A percentile compares a stretch with the other conserved stretches of the same genome.
Conservation (phyloP, 306 rosid genomes). For the Gleditsia sinensis region DNA sequence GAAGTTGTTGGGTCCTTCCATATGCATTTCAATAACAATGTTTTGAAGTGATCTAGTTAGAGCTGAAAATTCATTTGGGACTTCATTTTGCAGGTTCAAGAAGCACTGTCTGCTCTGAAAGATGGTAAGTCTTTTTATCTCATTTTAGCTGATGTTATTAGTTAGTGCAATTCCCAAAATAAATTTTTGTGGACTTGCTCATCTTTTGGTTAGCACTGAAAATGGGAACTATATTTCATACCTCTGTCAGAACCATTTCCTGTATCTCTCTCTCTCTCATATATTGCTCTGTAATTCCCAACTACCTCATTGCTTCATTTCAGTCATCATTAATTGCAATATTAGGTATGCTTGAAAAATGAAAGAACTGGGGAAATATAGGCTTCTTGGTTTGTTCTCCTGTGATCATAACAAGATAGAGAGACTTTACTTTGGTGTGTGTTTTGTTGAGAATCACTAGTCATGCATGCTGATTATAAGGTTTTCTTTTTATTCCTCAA, state of each 20-base stretch:
- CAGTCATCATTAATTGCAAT: conserved; percentile 3
- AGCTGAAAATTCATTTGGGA: conserved; percentile 27
- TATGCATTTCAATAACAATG: conserved; percentile 2
- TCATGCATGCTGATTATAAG: neutral
- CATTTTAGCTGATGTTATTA: conserved; percentile 10
- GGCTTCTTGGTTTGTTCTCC: conserved; percentile 19
- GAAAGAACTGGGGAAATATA: conserved; percentile 1
- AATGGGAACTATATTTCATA: neutral
- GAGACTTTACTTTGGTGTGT: neutral
- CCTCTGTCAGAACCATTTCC: neutral
- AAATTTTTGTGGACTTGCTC: conserved; percentile 17
- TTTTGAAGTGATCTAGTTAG: conserved; percentile 12
- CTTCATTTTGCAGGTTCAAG: conserved; percentile 58
- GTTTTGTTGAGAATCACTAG: conserved; percentile 28
- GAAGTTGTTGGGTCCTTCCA: conserved; percentile 21
- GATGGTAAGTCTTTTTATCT: conserved; percentile 59
- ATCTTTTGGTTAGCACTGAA: conserved; percentile 4
- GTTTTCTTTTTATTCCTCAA: conserved; percentile 16
- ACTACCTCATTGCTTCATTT: neutral
- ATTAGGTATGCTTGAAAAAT: conserved; percentile 4
- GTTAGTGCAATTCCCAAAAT: conserved; percentile 14
- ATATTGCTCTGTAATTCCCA: neutral
- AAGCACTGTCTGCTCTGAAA: conserved; percentile 60
- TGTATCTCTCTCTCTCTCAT: neutral
- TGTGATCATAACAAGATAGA: conserved; percentile 18